A percentile compares a stretch with the other conserved stretches of the same genome.
Conservation (phyloP, 2,329 filamentous ascomycete genomes). For the Aspergillus ustus region DNA sequence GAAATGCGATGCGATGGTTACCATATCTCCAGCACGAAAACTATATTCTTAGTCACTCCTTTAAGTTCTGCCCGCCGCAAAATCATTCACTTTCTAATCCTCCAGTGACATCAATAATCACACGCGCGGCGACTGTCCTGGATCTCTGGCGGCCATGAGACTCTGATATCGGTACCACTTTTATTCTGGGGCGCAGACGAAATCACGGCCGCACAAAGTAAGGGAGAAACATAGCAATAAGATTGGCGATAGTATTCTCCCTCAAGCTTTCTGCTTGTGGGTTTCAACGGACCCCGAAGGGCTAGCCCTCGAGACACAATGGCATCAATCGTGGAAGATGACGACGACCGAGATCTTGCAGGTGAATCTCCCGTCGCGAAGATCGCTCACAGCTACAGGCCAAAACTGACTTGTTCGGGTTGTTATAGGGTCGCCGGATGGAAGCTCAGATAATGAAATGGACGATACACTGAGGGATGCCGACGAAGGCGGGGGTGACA, state of each 20-base stretch:
- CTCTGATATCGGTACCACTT: conserved; percentile 5
- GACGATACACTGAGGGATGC: conserved; percentile 52
- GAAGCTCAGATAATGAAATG: conserved; percentile 54
- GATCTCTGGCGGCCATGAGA: conserved; percentile 10
- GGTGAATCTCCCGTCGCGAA: conserved; percentile 31
- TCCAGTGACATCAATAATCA: not conserved
- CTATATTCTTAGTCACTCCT: conserved; percentile 5
- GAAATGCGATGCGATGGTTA: conserved; percentile 12
- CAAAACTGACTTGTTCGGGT: conserved; percentile 14
- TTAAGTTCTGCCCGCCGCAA: not conserved
- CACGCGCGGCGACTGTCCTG: not conserved
- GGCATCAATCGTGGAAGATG: conserved; percentile 45
- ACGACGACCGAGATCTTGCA: conserved; percentile 48
- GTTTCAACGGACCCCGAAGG: not conserved
- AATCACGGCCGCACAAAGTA: conserved; percentile 1
- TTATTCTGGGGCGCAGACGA: conserved; percentile 4
- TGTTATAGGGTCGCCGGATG: conserved; percentile 52
- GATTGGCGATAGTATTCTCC: not conserved
- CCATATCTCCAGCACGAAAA: not conserved
- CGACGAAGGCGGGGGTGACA: conserved; percentile 46
- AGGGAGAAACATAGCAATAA: not conserved
- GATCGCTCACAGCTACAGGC: not conserved
- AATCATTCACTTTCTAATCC: not conserved
- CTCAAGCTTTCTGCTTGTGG: not conserved
- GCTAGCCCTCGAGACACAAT: conserved; percentile 23